Base-by-base conservation (phyloP, 768 basidiomycete species). In the Macrolepiota dolichaula region DNA sequence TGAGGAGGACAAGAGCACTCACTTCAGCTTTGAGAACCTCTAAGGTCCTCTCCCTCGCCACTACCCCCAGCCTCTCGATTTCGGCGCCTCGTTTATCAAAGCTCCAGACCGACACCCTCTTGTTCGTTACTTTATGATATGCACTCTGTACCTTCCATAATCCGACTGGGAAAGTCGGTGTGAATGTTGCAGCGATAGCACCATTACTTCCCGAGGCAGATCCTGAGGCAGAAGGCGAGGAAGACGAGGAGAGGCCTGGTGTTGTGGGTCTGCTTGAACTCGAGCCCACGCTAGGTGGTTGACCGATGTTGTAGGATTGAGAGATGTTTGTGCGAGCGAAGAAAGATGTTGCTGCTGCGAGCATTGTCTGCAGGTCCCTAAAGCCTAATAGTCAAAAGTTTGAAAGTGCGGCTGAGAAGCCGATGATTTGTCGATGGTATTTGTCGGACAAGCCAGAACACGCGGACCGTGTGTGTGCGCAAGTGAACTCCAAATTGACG, bases 11-110 rank as follows among this genome's bases (percentile, higher is more conserved):
- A 4, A 13, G 9, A 19, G 19, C 55, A 73, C 77, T 50, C 70
- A 93, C 96, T 87, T 99, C 96, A 32, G 87, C 84, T 73, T 96
- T 98, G 72, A 98, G 72, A 2, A 93, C 86, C 64, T 96, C 94
- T 19, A 96, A 65, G 2, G 87, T 85, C 67, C 82, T 83, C 58
- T 96, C 96, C 71, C 77, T 88, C 42, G 86, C 87, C 42, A 78
- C 61, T 3, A 82, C 79, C 1, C 84, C 81, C 67, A 91, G 74
- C 56, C 86, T 80, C 64, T 94, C 91, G 79, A 87, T 80, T 61
- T 94, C 92, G 24, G 85, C 71, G 0, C 80, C 78, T 60, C 83
- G 79, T 77, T 98, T 98, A 70, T 98, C 95, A 65, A 91, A 90
- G 27, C 83, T 82, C 96, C 96, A 99, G 17, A 99, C 87, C 17